Conservation (phyloP, 2,329 filamentous ascomycete genomes). For the Aureobasidium sp. region DNA sequence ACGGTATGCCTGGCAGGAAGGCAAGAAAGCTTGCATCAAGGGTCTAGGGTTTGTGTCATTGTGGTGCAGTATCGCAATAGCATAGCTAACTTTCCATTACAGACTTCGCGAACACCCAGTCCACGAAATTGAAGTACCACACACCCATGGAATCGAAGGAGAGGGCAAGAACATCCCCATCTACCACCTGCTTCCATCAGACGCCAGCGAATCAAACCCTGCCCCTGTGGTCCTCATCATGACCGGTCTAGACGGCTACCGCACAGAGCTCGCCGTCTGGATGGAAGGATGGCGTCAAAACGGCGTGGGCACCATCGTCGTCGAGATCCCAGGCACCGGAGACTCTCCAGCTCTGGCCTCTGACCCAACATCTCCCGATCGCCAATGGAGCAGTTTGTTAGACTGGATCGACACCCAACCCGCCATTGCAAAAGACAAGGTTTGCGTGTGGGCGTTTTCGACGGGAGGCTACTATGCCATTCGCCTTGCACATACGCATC, state of each 20-base stretch:
- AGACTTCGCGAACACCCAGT: slow-evolving; percentile 50
- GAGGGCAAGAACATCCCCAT: slow-evolving; percentile 56
- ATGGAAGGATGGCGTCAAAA: slow-evolving; percentile 44
- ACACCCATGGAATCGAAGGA: slow-evolving; percentile 42
- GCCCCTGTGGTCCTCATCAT: slow-evolving; percentile 50
- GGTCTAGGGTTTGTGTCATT: slow-evolving; percentile 33
- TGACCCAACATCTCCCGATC: slow-evolving; percentile 45
- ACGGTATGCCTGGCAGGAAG: slow-evolving; percentile 56
- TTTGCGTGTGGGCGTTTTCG: slow-evolving; percentile 51
- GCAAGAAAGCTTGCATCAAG: slow-evolving; percentile 58
- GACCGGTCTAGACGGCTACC: slow-evolving; percentile 53
- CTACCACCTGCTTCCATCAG: slow-evolving; percentile 56
- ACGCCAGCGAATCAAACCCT: slow-evolving; percentile 36
- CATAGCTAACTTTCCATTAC: slow-evolving; percentile 20
- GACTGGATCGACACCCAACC: slow-evolving; percentile 47
- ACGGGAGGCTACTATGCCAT: slow-evolving; percentile 56
- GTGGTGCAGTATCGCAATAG: too few relatives aligned
- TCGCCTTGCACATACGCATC: slow-evolving; percentile 51
- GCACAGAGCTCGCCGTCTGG: slow-evolving; percentile 50
- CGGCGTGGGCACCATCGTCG: slow-evolving; percentile 43
- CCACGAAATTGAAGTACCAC: slow-evolving; percentile 55
- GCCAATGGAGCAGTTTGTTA: slow-evolving; percentile 48
- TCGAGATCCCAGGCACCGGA: slow-evolving; percentile 53
- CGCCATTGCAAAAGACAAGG: slow-evolving; percentile 41
- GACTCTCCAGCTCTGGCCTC: slow-evolving; percentile 45